These are phyloP conservation scores for Dalechampia spathulata DNA, from an alignment of 441 rosid species.

Conservation along the genomic window DNA sequence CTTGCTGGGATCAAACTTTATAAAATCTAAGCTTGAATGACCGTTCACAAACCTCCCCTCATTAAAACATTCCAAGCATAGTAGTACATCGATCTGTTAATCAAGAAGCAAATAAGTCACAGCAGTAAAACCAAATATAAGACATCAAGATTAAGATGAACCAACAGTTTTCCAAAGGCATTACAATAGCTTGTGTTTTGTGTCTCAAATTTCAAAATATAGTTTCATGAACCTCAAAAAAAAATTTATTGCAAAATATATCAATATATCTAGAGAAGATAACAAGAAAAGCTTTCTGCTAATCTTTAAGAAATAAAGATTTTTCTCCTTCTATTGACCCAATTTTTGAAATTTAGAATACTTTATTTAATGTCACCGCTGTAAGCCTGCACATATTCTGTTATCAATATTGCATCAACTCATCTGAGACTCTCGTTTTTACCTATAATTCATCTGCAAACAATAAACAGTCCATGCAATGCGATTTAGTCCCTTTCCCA, in stretches of 20 bases:
- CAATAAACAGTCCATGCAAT: too few species aligned
- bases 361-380: too few species aligned
- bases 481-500: too few species aligned
- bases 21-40: conserved; percentile 87
- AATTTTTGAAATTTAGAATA: too few species aligned
- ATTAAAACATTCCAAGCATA: conserved; percentile 76
- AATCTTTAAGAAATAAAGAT: background rate
- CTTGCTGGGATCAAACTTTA: conserved; percentile 54
- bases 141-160: conserved; percentile 3
- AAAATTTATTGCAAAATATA: too few species aligned
- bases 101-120: conserved; percentile 17
- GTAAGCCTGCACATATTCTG: too few species aligned
- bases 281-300: background rate
- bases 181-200: background rate
- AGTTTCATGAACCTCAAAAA: too few species aligned
- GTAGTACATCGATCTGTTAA: conserved; percentile 62
- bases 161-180: conserved; percentile 1
- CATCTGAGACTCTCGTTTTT: too few species aligned
- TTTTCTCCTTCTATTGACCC: too few species aligned
- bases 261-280: background rate
- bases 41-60: conserved; percentile 71
- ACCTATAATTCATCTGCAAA: too few species aligned
- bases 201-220: background rate
- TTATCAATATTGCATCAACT: too few species aligned
- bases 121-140: background rate